Conservation (phyloP, 345 rosid species). For the Heritiera fomes region DNA sequence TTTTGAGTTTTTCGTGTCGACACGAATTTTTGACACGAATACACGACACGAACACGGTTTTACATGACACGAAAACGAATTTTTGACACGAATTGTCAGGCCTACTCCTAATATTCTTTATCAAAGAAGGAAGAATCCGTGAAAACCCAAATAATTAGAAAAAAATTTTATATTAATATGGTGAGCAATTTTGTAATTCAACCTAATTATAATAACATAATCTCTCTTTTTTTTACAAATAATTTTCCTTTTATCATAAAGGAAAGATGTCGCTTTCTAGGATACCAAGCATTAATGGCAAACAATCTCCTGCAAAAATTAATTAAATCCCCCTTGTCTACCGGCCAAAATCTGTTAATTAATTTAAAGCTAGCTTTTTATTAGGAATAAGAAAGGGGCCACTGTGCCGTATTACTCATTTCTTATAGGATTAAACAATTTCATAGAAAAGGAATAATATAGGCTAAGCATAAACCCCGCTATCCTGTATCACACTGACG, state of each 20-base stretch:
- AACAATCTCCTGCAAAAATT: slow-evolving; percentile 18
- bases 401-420: background rate
- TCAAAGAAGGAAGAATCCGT: background rate
- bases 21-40: too few relatives aligned
- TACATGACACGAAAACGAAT: too few relatives aligned
- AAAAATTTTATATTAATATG: background rate
- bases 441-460: background rate
- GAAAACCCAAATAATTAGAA: slow-evolving; percentile 15
- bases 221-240: background rate
- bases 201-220: background rate
- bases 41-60: too few relatives aligned
- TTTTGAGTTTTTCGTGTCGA: too few relatives aligned
- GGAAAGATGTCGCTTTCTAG: slow-evolving; percentile 38
- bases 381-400: background rate
- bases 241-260: background rate
- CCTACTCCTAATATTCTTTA: background rate
- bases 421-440: background rate
- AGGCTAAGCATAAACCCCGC: slow-evolving; percentile 22
- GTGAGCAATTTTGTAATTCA: slow-evolving; percentile 15
- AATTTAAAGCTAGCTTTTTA: background rate
- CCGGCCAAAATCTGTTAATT: slow-evolving; percentile 13
- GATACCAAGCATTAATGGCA: slow-evolving; percentile 29
- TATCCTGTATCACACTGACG: slow-evolving; percentile 13
- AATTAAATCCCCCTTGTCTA: slow-evolving; percentile 10
- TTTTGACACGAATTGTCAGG: too few relatives aligned